Evolutionary conservation across 345 rosid species (phyloP).

Genomic region (Eucalyptus erythrocorys): DNA sequence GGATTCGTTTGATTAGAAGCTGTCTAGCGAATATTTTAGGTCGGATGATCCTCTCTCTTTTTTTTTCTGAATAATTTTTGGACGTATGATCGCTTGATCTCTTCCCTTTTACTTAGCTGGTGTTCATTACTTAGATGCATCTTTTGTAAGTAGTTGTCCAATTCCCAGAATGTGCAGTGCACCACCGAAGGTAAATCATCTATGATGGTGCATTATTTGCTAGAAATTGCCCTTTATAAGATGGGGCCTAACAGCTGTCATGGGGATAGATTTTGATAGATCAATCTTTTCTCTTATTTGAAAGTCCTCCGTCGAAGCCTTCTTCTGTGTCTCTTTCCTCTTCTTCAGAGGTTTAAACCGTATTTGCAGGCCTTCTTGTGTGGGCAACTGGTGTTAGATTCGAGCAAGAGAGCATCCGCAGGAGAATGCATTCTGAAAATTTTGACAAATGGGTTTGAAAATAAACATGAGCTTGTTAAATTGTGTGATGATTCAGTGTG

Average conservation of each 20-base stretch:
- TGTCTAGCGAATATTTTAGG: background rate
- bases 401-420: background rate
- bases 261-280: background rate
- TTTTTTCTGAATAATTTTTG: background rate
- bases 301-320: background rate
- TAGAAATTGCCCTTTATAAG: background rate
- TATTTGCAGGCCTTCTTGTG: background rate
- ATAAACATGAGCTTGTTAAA: background rate
- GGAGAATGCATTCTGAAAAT: background rate
- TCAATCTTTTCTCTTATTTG: background rate
- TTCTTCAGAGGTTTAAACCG: background rate
- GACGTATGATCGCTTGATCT: background rate
- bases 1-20: background rate
- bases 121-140: background rate
- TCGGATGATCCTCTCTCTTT: background rate
- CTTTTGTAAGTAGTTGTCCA: background rate
- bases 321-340: background rate
- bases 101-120: background rate
- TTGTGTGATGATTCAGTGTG: background rate
- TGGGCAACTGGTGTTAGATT: background rate
- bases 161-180: background rate
- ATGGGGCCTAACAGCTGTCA: background rate
- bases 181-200: background rate
- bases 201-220: background rate
- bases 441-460: background rate